A percentile compares a stretch with the other conserved stretches of the same genome.
phyloP scores from a whole-genome alignment of 768 basidiomycete species.

The Lactarius hatsudake region DNA sequence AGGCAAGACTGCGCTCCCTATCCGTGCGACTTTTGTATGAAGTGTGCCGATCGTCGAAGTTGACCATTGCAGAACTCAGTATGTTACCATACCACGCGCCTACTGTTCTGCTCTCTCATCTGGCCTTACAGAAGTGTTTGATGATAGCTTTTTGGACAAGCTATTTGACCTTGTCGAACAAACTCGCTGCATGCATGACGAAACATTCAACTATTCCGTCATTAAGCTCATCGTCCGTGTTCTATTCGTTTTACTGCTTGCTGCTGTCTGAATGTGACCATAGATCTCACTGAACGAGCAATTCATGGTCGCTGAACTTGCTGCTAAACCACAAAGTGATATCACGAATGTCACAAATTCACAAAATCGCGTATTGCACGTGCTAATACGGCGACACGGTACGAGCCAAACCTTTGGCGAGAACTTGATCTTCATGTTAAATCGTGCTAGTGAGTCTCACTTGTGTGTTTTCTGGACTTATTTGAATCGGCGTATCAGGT shows the following conservation, averaged over 20 bases:
- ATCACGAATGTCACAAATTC: slow-evolving; percentile 29
- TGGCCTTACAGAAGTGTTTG: slow-evolving; percentile 60
- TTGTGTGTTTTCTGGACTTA: neutral
- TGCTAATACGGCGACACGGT: slow-evolving; percentile 79
- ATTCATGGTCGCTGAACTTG: slow-evolving; percentile 88
- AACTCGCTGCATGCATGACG: slow-evolving; percentile 83
- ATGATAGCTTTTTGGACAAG: slow-evolving; percentile 80
- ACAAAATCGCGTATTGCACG: slow-evolving; percentile 74
- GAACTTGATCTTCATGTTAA: slow-evolving; percentile 99
- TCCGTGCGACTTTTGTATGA: slow-evolving; percentile 82
- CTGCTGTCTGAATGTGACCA: slow-evolving; percentile 17
- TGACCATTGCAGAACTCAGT: slow-evolving; percentile 79
- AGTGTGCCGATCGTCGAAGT: slow-evolving; percentile 86
- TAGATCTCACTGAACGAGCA: slow-evolving; percentile 95
- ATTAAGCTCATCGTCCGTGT: slow-evolving; percentile 85
- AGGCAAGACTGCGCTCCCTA: slow-evolving; percentile 73
- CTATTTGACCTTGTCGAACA: slow-evolving; percentile 93
- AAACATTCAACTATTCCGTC: slow-evolving; percentile 91
- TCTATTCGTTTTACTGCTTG: neutral
- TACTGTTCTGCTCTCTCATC: neutral
- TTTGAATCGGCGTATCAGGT: slow-evolving; percentile 43
- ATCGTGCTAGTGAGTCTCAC: slow-evolving; percentile 74
- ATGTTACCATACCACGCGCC: slow-evolving; percentile 32
- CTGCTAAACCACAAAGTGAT: slow-evolving; percentile 24
- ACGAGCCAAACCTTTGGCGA: slow-evolving; percentile 95